Conservation (phyloP, 2,329 filamentous ascomycete species). For the Epichloe uncinata region DNA sequence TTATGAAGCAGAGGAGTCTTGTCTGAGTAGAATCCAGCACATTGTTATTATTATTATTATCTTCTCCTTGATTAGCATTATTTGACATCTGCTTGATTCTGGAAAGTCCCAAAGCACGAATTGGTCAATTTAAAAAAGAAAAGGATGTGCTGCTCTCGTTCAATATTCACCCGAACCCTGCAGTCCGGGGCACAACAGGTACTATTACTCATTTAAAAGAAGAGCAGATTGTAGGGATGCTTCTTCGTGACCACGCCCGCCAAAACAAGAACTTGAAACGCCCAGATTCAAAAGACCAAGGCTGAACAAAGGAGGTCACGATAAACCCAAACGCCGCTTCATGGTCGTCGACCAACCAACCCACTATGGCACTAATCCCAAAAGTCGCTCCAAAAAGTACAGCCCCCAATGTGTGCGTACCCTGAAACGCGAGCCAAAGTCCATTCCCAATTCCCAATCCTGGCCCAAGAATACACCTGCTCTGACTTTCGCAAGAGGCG, state of each 20-base stretch:
- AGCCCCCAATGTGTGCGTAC: background rate
- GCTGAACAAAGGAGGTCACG: background rate
- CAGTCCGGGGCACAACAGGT: background rate
- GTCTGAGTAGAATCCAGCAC: background rate
- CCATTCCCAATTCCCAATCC: background rate
- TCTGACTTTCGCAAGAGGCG: background rate
- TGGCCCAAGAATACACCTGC: background rate
- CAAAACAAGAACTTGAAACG: too few species aligned
- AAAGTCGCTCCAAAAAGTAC: background rate
- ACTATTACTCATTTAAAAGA: background rate
- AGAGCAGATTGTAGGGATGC: background rate
- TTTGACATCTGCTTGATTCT: too few species aligned
- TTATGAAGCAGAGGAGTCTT: constrained; percentile 26
- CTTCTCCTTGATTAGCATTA: too few species aligned
- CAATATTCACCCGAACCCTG: background rate
- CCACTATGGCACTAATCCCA: background rate
- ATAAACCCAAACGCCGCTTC: background rate
- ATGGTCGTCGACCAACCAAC: background rate
- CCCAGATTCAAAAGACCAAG: too few species aligned
- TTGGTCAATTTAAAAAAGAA: background rate
- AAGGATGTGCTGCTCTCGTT: too few species aligned
- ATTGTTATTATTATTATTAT: too few species aligned
- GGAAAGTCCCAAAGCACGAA: too few species aligned
- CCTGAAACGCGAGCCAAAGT: background rate
- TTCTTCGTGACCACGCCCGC: background rate